phyloP scores from a whole-genome alignment of 768 basidiomycete genomes.

The Boletus insuetus region DNA sequence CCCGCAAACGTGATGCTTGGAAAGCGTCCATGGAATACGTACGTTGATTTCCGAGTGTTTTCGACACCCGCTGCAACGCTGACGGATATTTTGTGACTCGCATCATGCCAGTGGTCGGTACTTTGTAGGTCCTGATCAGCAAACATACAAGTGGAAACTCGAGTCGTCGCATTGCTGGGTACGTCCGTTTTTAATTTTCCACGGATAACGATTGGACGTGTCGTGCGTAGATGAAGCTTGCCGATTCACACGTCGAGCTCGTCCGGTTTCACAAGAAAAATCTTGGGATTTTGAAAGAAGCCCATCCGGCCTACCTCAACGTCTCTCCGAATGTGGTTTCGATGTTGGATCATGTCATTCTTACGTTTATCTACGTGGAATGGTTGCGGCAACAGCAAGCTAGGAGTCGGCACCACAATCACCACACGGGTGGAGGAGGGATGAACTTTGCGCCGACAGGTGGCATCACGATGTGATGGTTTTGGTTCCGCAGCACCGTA shows the following conservation, averaged over 20 bases:
- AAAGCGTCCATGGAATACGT: slow-evolving; percentile 18
- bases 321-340: slow-evolving; percentile 13
- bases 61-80: no score
- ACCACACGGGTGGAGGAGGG: no score
- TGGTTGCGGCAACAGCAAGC: slow-evolving; percentile 12
- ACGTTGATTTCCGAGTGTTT: background rate
- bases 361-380: slow-evolving; percentile 27
- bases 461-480: background rate
- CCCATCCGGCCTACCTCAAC: slow-evolving; percentile 24
- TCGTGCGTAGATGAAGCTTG: slow-evolving; percentile 16
- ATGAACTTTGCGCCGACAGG: no score
- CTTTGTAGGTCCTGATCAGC: slow-evolving; percentile 32
- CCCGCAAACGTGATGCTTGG: slow-evolving; percentile 10
- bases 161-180: slow-evolving; percentile 26
- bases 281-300: slow-evolving; percentile 13
- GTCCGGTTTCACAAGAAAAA: slow-evolving; percentile 27
- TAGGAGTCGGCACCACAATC: background rate
- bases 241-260: slow-evolving; percentile 12
- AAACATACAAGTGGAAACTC: slow-evolving; percentile 34
- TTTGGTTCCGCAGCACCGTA: background rate
- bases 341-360: slow-evolving; percentile 27
- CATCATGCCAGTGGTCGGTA: slow-evolving; percentile 25
- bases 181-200: background rate
- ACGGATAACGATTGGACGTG: background rate
- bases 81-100: no score